Conservation (phyloP, 257 asterid genomes). For the Solanum chiquidenum region DNA sequence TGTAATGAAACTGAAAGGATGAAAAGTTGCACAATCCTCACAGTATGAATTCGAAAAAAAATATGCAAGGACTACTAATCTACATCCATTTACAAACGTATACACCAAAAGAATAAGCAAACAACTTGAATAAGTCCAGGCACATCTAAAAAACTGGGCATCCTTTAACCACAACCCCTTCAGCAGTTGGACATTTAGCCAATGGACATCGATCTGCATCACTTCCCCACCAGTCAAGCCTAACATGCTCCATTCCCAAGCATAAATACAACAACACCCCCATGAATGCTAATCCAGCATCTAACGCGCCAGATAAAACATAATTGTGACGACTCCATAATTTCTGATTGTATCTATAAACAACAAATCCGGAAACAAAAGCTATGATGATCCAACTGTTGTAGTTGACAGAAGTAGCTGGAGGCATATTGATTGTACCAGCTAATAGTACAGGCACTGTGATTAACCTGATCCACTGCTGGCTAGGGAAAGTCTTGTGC, state of each 20-base stretch:
- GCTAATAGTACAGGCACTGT: slow-evolving; percentile 53
- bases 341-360: slow-evolving; percentile 29
- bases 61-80: no score
- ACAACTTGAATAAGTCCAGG: neutral
- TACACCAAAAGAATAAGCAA: neutral
- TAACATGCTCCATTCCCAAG: slow-evolving; percentile 23
- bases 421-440: slow-evolving; percentile 44
- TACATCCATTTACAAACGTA: neutral
- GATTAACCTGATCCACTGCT: slow-evolving; percentile 51
- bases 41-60: no score
- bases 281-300: slow-evolving; percentile 76
- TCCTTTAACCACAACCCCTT: slow-evolving; percentile 37
- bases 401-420: slow-evolving; percentile 63
- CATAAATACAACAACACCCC: slow-evolving; percentile 46
- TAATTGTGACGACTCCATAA: slow-evolving; percentile 73
- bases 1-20: neutral
- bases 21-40: neutral
- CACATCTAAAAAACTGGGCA: slow-evolving; percentile 33
- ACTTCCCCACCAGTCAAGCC: slow-evolving; percentile 50
- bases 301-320: slow-evolving; percentile 57
- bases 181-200: slow-evolving; percentile 72
- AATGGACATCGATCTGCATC: slow-evolving; percentile 55
- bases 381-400: slow-evolving; percentile 56
- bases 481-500: slow-evolving; percentile 39
- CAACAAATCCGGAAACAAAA: slow-evolving; percentile 27